Base-by-base conservation (phyloP, 495 filamentous ascomycete species). In the Pseudomonodictys pantanalensis region DNA sequence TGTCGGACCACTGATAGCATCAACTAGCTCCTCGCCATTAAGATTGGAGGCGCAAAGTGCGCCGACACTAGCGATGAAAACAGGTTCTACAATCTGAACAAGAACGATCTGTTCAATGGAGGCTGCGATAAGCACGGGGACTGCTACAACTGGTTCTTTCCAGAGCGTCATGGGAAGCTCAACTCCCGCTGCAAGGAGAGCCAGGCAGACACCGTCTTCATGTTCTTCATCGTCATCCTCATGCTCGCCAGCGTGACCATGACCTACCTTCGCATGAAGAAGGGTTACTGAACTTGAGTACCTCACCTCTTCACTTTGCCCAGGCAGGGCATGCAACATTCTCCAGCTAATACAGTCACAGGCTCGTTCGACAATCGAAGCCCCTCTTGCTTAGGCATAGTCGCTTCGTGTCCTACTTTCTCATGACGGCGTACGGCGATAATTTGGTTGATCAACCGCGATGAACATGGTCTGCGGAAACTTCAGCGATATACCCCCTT, bases 21-120 rank as follows among this genome's bases (percentile, higher is more conserved):
- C 12, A 7, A 11, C 30, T 38, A 82, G 80, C 73, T 77, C 30
- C 73, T 76, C 67, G 78, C 79, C 2, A 45, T 78, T 51, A 71
- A 74, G 5, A 69, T 81, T 17, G 66, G 71, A 9, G 47, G 67
- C 10, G 59, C 71, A 1, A 65, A 62, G 49, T 79, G 77, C 72
- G 69, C 57, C 15, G 42, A 72, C 30, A 22, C 8, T 15, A 12
- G 10, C 42, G 7, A 17, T 35, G 28, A 11, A 4, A 17, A 45
- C 3, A 29, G 26, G 12, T 4, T 9, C 26, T n/a, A n/a, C n/a
- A 47, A 55, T 15, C 24, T 55, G 41, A 3, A 2, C 41, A 15
- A 39, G 29, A 61, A 48, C 23, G 22, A 28, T n/a, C 20, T 61
- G 8, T 22, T 61, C 17, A 61, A 61, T 38, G 58, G 58, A 18